phyloP scores from a whole-genome alignment of 768 basidiomycete species.

The Coprinopsis strossmayeri region DNA sequence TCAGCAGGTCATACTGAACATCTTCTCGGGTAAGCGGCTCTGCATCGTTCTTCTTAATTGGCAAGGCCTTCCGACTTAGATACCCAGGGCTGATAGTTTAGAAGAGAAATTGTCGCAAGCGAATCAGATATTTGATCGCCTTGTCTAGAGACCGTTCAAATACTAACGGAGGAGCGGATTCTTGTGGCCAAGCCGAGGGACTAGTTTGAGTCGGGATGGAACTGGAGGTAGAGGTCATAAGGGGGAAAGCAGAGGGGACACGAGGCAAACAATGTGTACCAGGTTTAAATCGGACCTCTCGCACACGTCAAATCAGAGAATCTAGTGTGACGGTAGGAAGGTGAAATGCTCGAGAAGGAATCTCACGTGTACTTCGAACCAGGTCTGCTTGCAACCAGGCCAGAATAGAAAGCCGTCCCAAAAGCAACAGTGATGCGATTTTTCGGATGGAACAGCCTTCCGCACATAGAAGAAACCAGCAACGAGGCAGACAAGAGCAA shows the following conservation, averaged over 20 bases:
- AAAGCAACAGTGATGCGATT: constrained; percentile 6
- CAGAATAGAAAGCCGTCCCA: background rate
- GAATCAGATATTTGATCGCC: background rate
- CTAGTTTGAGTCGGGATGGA: constrained; percentile 21
- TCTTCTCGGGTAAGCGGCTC: constrained; percentile 80
- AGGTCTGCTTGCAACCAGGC: background rate
- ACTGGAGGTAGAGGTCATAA: constrained; percentile 43
- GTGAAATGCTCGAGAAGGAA: constrained; percentile 22
- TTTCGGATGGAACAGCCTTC: constrained; percentile 8
- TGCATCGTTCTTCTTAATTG: constrained; percentile 78
- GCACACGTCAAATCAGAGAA: constrained; percentile 18
- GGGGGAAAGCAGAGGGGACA: constrained; percentile 24
- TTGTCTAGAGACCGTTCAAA: no score
- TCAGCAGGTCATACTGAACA: constrained; percentile 80
- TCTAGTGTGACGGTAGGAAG: constrained; percentile 17
- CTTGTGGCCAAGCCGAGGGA: constrained; percentile 36
- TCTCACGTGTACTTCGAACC: constrained; percentile 29
- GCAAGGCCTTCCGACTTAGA: constrained; percentile 62
- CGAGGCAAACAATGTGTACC: constrained; percentile 28
- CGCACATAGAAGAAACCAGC: constrained; percentile 3
- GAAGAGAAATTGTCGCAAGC: background rate
- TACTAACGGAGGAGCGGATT: constrained; percentile 49
- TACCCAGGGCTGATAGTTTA: constrained; percentile 40
- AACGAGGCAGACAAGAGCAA: constrained; percentile 2
- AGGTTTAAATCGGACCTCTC: constrained; percentile 16